phyloP scores from a whole-genome alignment of 1,284 basidiomycete species.

The Mycosarcoma mackinlayi region DNA sequence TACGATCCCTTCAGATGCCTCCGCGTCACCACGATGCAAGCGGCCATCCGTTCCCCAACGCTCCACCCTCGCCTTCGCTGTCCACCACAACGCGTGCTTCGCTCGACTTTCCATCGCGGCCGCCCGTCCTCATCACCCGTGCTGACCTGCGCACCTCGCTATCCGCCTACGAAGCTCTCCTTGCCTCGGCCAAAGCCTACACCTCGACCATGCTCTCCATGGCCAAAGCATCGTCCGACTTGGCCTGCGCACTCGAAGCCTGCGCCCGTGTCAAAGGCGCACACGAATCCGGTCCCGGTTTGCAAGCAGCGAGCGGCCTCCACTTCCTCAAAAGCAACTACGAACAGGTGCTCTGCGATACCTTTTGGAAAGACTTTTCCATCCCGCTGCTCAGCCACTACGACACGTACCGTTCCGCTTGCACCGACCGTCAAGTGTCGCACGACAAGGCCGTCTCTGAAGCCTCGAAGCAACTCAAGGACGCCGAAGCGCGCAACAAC shows the following conservation, averaged over 20 bases:
- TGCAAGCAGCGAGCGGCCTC: conserved; percentile 73
- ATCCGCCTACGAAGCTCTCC: conserved; percentile 84
- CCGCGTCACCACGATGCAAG: conserved; percentile 17
- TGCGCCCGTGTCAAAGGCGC: conserved; percentile 66
- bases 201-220: conserved; percentile 83
- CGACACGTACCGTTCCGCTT: conserved; percentile 80
- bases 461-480: conserved; percentile 84
- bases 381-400: conserved; percentile 85
- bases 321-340: conserved; percentile 93
- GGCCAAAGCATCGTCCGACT: conserved; percentile 84
- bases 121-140: conserved; percentile 83
- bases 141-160: conserved; percentile 81
- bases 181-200: conserved; percentile 83
- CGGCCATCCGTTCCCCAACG: conserved; percentile 17
- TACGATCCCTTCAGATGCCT: conserved; percentile 38
- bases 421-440: conserved; percentile 70
- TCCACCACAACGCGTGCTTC: conserved; percentile 71
- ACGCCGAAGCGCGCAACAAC: conserved; percentile 89
- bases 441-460: conserved; percentile 72
- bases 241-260: conserved; percentile 76
- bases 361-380: conserved; percentile 88
- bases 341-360: conserved; percentile 88
- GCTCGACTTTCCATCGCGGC: conserved; percentile 74
- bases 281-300: conserved; percentile 51
- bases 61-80: conserved; percentile 48